A percentile compares a stretch with the other conserved stretches of the same genome.
These are phyloP conservation scores for Solanum appendiculatum DNA, from an alignment of 257 asterid species.

Conservation along the genomic window DNA sequence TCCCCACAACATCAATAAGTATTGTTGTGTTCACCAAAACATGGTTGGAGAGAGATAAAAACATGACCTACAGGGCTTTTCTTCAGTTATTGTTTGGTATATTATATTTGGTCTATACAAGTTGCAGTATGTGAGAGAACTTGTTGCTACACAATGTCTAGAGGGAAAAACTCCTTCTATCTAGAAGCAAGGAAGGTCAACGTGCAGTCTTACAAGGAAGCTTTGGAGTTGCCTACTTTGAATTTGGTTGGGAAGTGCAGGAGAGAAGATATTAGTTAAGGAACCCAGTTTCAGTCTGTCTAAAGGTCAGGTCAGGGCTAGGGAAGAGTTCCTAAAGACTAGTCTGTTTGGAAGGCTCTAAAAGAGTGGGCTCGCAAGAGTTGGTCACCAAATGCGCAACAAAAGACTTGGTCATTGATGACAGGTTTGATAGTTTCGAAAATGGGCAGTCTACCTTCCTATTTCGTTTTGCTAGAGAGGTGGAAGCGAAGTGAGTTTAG, in stretches of 20 bases:
- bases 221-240: background rate
- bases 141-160: background rate
- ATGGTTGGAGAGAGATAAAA: background rate
- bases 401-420: background rate
- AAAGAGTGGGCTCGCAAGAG: background rate
- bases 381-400: background rate
- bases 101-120: background rate
- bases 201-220: background rate
- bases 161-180: background rate
- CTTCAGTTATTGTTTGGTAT: background rate
- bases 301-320: background rate
- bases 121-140: background rate
- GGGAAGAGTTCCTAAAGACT: background rate
- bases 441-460: background rate
- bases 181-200: background rate
- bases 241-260: background rate
- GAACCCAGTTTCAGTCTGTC: background rate
- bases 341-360: background rate
- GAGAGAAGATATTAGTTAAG: background rate
- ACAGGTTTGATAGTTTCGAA: background rate
- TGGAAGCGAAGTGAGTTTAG: background rate
- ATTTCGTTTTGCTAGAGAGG: background rate
- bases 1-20: background rate
- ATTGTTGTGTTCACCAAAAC: background rate
- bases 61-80: background rate